A percentile compares a stretch with the other conserved stretches of the same genome.
Evolutionary conservation across 352 stramenopile species (phyloP).

Genomic region (Phytophthora tentaculata): DNA sequence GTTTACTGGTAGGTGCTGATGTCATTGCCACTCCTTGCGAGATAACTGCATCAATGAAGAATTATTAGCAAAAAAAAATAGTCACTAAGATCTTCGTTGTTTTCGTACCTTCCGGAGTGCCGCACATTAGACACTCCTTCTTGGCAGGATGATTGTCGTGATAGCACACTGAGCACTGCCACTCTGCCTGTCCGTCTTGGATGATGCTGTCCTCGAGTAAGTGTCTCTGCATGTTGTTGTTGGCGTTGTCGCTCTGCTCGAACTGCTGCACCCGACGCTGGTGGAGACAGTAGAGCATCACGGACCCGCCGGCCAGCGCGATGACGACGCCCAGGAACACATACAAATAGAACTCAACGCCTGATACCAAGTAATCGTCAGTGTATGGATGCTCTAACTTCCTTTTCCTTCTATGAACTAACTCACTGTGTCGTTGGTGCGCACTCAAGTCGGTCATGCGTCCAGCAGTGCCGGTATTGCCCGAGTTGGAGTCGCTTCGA

Average conservation of each 20-base stretch:
- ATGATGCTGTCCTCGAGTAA: slow-evolving; percentile 84
- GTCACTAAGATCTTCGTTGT: background rate
- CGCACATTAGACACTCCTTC: slow-evolving; percentile 83
- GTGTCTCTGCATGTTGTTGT: slow-evolving; percentile 90
- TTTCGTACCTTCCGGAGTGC: slow-evolving; percentile 66
- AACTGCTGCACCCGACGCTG: slow-evolving; percentile 64
- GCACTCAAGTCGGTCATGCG: slow-evolving; percentile 6
- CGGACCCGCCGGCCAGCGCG: slow-evolving; percentile 39
- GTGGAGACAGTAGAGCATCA: slow-evolving; percentile 73
- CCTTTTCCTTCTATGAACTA: background rate
- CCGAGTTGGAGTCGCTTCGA: slow-evolving; percentile 6
- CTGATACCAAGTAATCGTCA: slow-evolving; percentile 16
- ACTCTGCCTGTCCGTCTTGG: slow-evolving; percentile 72
- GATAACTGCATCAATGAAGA: slow-evolving; percentile 50
- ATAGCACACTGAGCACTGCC: slow-evolving; percentile 86
- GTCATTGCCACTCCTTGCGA: slow-evolving; percentile 60
- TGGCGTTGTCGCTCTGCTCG: slow-evolving; percentile 70
- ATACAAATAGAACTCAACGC: slow-evolving; percentile 73
- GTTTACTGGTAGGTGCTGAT: slow-evolving; percentile 19
- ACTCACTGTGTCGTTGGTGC: slow-evolving; percentile 32
- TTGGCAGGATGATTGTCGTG: slow-evolving; percentile 87
- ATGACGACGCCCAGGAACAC: slow-evolving; percentile 76
- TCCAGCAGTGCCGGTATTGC: slow-evolving; percentile 8
- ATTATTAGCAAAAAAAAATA: background rate
- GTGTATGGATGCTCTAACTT: background rate